Evolutionary conservation across 768 basidiomycete species (phyloP).

Genomic region (Podaxis sp.): DNA sequence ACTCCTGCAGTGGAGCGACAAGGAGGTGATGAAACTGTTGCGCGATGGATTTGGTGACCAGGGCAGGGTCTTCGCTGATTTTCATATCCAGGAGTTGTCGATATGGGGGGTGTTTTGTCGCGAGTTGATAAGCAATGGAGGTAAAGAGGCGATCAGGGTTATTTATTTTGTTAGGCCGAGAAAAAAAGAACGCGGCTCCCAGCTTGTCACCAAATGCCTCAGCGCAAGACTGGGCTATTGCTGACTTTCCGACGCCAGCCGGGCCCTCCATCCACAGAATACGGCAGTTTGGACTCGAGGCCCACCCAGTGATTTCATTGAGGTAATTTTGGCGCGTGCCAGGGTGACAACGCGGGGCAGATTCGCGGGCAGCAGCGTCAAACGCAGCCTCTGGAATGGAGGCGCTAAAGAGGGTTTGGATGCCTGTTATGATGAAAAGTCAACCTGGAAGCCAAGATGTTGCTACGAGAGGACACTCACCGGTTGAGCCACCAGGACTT

Average conservation of each 20-base stretch:
- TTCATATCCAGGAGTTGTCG: neutral
- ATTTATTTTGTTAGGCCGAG: neutral
- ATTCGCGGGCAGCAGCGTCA: neutral
- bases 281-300: neutral
- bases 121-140: neutral
- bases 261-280: conserved; percentile 3
- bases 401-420: neutral
- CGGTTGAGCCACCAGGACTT: neutral
- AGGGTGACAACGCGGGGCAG: neutral
- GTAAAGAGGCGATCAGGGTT: neutral
- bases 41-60: neutral
- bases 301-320: conserved; percentile 30
- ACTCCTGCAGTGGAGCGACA: neutral
- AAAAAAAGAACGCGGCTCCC: conserved; percentile 1
- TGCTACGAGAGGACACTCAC: neutral
- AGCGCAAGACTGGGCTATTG: conserved; percentile 4
- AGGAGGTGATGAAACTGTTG: conserved; percentile 1
- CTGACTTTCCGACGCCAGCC: conserved; percentile 4
- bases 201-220: neutral
- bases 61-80: neutral
- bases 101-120: neutral
- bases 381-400: neutral
- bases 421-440: neutral
- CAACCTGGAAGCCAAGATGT: neutral
- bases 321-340: conserved; percentile 36